Evolutionary conservation across 495 filamentous ascomycete species (phyloP), one percentile per base, ranked within the genome.

Genomic region (Penicillium manginii): DNA sequence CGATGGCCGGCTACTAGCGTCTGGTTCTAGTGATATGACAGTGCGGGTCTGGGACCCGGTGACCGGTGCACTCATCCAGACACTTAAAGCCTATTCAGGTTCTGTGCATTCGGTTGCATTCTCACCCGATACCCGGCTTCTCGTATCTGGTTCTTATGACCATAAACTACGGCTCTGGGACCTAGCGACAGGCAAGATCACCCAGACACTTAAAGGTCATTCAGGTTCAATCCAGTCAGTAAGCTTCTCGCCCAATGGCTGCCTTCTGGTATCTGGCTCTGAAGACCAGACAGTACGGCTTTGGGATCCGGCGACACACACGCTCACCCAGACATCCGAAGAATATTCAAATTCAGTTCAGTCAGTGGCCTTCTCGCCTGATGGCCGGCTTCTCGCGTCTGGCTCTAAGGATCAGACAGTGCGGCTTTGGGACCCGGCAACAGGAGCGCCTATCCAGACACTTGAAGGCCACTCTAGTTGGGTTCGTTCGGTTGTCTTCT

Each of bases 241-340:
- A 32, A 55, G 55, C 5, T 71, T 71, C 58, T 76, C 71, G 10
- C 65, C 65, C 2, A 55, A 68, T 26, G 51, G 63, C 43, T 54
- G 26, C 22, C 29, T 58, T 32, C 46, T 78, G 6, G 75, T 70
- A 9, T 76, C 71, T 9, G 69, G 58, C 43, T 73, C 68, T 21
- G 10, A 9, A 11, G 72, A 78, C 52, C n/a, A 57, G 1, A 73
- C 62, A 10, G 53, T 81, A 15, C 52, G 31, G 1, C 57, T 63
- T 39, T 63, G 53, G 61, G 43, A 63, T 19, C 1, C 32, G 2
- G 26, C 39, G 12, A 56, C 52, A 10, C 55, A 48, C 43, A 26
- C 54, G 53, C 52, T 58, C 52, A 55, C 61, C 23, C 55, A 67
- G 52, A 57, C 47, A 9, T 50, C 65, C 22, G 56, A 62, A 47